Base-by-base conservation (phyloP, 805 yeast species). In the Kodamaea nitidulidarum region DNA sequence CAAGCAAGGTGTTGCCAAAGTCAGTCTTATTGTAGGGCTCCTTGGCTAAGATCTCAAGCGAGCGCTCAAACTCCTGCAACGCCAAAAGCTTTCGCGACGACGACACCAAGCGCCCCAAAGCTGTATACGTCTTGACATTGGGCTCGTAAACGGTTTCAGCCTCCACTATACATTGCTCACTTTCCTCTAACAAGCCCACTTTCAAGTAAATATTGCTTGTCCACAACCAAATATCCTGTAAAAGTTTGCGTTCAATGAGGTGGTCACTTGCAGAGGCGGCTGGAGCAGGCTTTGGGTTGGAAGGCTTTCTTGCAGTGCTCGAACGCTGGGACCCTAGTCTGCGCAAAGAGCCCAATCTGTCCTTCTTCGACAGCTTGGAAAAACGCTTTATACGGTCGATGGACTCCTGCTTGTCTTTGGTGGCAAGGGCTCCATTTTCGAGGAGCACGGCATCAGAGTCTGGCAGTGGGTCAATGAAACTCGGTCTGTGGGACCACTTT, bases 181-280 rank as follows among this genome's bases (percentile, higher is more conserved):
- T 78, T 38, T 87, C 95, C 2, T 65, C 70, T 1, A 63, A 46
- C 28, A 75, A 57, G 1, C 75, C 80, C 4, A 75, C 70, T 42
- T 75, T 73, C 49, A 75, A 63, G 54, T 86, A 88, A 18, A 87
- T 61, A 26, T 73, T 71, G 0, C 88, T 72, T 0, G 86, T 71
- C 76, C 88, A 77, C 36, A 88, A 56, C 96, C 96, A 88, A 16
- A 86, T 52, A 24, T 70, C 68, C 49, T 81, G 87, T 33, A 80
- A 54, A 7, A 78, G 51, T 16, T 49, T 56, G 33, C 64, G 60
- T 31, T 70, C 76, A 8, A 36, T 21, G 8, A 36, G 15, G 26
- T 35, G 42, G 27, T 39, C 42, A 30, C 28, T 32, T 4, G 12
- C n/a, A n/a, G n/a, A n/a, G n/a, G n/a, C n/a, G n/a, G 21, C 10